Percentiles rank a stretch among this genome's conserved stretches.
Conservation (phyloP, 306 rosid genomes). For the Amphicarpaea edgeworthii region DNA sequence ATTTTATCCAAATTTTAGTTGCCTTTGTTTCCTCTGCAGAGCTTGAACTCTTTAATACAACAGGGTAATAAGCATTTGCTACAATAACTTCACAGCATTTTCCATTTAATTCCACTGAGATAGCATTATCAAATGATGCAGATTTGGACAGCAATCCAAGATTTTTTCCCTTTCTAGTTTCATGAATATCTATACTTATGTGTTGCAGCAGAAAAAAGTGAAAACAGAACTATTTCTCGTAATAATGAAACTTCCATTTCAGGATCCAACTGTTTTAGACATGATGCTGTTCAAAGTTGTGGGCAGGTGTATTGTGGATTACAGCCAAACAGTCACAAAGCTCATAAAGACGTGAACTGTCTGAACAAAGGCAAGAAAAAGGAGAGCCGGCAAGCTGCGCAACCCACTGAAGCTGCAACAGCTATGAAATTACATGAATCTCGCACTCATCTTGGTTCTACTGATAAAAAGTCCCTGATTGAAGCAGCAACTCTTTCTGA, state of each 20-base stretch:
- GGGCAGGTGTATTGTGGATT: not conserved
- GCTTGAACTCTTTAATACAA: constrained; percentile 28
- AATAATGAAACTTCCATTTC: constrained; percentile 11
- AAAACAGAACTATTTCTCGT: constrained; percentile 4
- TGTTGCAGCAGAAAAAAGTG: not conserved
- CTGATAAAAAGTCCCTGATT: no score
- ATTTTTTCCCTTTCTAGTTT: not conserved
- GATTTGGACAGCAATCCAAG: constrained; percentile 34
- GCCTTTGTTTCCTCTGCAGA: constrained; percentile 21
- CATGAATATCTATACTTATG: not conserved
- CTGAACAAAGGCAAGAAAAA: no score
- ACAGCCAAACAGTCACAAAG: constrained; percentile 4
- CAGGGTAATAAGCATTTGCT: not conserved
- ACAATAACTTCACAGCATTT: constrained; percentile 2
- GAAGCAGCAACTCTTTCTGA: no score
- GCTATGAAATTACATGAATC: no score
- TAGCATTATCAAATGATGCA: constrained; percentile 31
- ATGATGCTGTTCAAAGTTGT: constrained; percentile 23
- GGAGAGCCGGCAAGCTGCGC: no score
- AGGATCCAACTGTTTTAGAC: constrained; percentile 12
- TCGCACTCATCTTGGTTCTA: no score
- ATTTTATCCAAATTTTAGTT: constrained; percentile 13
- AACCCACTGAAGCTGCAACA: no score
- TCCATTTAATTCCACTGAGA: constrained; percentile 17
- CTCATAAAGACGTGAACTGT: constrained; percentile 29